Conservation (phyloP, 352 stramenopile species). For the Peronospora destructor region DNA sequence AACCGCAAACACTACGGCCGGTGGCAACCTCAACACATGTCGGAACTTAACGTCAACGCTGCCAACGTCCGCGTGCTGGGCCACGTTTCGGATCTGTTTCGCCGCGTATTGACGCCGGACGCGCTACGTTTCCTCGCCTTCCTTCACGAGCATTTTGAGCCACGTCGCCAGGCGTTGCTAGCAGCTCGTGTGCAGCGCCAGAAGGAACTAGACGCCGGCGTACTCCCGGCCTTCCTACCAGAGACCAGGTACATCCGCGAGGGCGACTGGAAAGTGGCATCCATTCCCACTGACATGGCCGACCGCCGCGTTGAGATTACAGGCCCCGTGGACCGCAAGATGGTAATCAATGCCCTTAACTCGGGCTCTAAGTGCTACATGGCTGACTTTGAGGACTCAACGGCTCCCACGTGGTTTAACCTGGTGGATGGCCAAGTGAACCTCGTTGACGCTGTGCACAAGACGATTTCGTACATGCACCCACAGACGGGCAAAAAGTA, state of each 20-base stretch:
- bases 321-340: conserved; percentile 92
- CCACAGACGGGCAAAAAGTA: conserved; percentile 71
- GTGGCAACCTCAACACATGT: conserved; percentile 25
- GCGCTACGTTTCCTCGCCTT: conserved; percentile 89
- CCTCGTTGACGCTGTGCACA: conserved; percentile 87
- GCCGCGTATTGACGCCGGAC: conserved; percentile 85
- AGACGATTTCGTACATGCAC: conserved; percentile 84
- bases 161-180: conserved; percentile 41
- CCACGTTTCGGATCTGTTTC: conserved; percentile 66
- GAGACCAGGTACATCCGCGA: conserved; percentile 82
- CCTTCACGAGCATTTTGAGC: conserved; percentile 86
- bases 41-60: conserved; percentile 39
- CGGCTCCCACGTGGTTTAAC: conserved; percentile 90
- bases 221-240: conserved; percentile 83
- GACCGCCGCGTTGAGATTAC: conserved; percentile 95
- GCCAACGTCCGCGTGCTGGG: conserved; percentile 82
- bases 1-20: conserved; percentile 5
- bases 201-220: conserved; percentile 82
- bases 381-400: conserved; percentile 95
- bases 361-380: conserved; percentile 92
- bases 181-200: conserved; percentile 45
- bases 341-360: conserved; percentile 97
- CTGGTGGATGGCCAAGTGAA: conserved; percentile 91
- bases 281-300: conserved; percentile 79
- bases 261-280: conserved; percentile 62